phyloP scores from a whole-genome alignment of 805 yeast species.

The Saturnispora sekii region DNA sequence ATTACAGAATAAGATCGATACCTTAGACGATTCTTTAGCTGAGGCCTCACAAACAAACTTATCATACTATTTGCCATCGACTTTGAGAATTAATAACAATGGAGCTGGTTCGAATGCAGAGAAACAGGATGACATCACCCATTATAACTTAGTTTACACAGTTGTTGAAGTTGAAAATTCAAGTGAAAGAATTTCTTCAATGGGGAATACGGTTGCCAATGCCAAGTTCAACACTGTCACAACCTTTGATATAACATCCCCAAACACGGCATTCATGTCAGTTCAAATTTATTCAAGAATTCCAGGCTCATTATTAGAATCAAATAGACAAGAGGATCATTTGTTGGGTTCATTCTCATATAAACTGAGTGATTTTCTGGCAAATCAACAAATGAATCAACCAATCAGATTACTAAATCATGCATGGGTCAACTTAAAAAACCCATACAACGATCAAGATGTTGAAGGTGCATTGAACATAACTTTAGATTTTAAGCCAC shows the following conservation, averaged over 20 bases:
- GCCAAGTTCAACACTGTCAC: slow-evolving; percentile 87
- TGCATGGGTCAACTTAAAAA: slow-evolving; percentile 34
- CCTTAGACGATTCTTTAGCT: slow-evolving; percentile 21
- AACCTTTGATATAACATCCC: slow-evolving; percentile 76
- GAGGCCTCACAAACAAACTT: slow-evolving; percentile 22
- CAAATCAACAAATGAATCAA: slow-evolving; percentile 21
- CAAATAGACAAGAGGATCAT: slow-evolving; percentile 46
- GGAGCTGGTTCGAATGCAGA: slow-evolving; percentile 30
- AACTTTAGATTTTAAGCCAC: slow-evolving; percentile 27
- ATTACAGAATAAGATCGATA: slow-evolving; percentile 26
- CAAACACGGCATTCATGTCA: slow-evolving; percentile 36
- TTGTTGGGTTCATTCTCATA: slow-evolving; percentile 64
- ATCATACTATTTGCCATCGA: slow-evolving; percentile 37
- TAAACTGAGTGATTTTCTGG: slow-evolving; percentile 31
- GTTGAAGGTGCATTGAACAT: slow-evolving; percentile 32
- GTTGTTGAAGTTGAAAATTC: slow-evolving; percentile 94
- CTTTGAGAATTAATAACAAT: slow-evolving; percentile 23
- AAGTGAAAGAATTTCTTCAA: slow-evolving; percentile 80
- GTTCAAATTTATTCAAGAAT: slow-evolving; percentile 73
- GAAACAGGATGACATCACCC: slow-evolving; percentile 43
- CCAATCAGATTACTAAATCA: slow-evolving; percentile 56
- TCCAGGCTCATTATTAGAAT: slow-evolving; percentile 48
- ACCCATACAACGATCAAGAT: slow-evolving; percentile 26
- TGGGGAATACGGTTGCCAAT: slow-evolving; percentile 64
- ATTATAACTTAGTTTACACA: slow-evolving; percentile 53